Evolutionary conservation across 768 basidiomycete genomes (phyloP), one percentile per base, ranked within the genome.

Genomic region (Leccinum imitatum): DNA sequence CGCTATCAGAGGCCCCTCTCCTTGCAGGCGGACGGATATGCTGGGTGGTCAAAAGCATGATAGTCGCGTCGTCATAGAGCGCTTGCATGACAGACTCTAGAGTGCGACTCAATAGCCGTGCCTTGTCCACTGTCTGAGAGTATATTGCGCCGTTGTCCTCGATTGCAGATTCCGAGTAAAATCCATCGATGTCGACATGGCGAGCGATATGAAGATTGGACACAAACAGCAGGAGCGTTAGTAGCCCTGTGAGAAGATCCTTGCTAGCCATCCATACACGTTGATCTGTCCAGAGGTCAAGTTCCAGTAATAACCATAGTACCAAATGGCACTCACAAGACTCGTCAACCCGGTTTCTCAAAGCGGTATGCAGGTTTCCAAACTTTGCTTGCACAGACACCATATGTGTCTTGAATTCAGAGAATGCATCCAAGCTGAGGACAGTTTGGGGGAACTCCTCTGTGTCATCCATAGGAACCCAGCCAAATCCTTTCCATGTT

Each of bases 401-500:
- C 57, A 84, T 73, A 39, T 79, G 73, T 3, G 75, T 64, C 61
- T 77, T 79, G 65, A 91, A 72, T 58, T 89, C 86, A 13, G 75
- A 72, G 53, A 88, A 76, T 25, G 84, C 78, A 21, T 84, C 83
- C 2, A 79, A 70, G 19, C 80, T 77, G 55, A 91, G 73, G 39
- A 77, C 66, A 51, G 78, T 79, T 65, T 76, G 75, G 17, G 85
- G 82, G 31, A 69, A 70, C 31, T 79, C 79, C 19, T 78, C 77
- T 7, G 81, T 78, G 31, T 82, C 81, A 41, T 82, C 80, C 48
- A 82, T 70, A 25, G 83, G 78, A 46, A 90, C 83, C 82, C 87
- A 95, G 35, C 93, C 94, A 63, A 92, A 91, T 13, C 91, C 93
- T 65, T 85, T 90, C 93, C 93, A 95, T 21, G 78, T 77, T 9